Evolutionary conservation across 2,329 filamentous ascomycete genomes (phyloP), one percentile per base, ranked within the genome.

Genomic region (Colletotrichum simmondsii): DNA sequence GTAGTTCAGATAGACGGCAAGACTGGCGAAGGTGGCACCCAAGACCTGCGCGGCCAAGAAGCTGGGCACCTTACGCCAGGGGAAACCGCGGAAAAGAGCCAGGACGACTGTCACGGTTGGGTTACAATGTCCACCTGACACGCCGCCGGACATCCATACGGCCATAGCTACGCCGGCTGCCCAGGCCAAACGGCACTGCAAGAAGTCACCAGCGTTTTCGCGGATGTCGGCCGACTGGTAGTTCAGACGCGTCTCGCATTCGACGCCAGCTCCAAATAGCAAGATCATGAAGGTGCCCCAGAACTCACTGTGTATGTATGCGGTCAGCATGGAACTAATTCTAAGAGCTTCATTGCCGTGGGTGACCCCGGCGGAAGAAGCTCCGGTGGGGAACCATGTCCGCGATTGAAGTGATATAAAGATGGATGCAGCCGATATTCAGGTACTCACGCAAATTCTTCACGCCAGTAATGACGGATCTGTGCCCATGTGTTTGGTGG

Each of bases 71-170:
- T 78, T 78, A 26, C 74, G 71, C 80, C 80, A 82, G 2, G 81
- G 81, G 19, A 83, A 84, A 0, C 81, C 81, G 5, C 82, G 80
- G 65, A 83, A 84, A 0, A 84, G 32, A 0, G 78, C 79, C 0
- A 84, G 68, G 0, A 78, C 78, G 16, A 83, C 77, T 1, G 82
- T 83, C 24, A 84, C 81, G 2, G 80, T 78, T 12, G 82, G 82
- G 53, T 83, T 80, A 75, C 79, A 79, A 60, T 80, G 79, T 5
- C 78, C 79, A 2, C 78, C 79, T 0, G 78, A 79, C 0, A 80
- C 76, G 28, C 79, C 78, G 2, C 78, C 78, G 0, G 71, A 54
- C 66, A 73, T 73, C 71, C 71, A 73, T 22, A 54, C 71, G 32
- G 71, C 71, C 66, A 73, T 60, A 2, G 66, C 53, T 3, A 73